Percentiles rank a stretch among this genome's conserved stretches.
Conservation (phyloP, 192 early-diverging fungal genomes). For the Entomortierella parvispora region DNA sequence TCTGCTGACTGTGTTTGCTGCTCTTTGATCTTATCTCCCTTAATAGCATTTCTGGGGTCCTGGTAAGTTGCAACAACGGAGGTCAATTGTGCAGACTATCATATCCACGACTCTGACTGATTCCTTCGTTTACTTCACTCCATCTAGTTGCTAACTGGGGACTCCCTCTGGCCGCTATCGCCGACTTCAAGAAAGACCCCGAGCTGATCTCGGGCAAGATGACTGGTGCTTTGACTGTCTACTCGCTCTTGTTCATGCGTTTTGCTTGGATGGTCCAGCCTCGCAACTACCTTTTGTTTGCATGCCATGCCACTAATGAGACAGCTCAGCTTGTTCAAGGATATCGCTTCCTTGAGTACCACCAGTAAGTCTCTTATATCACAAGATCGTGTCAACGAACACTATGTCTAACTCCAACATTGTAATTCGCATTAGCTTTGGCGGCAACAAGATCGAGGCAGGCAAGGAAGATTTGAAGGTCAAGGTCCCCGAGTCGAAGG, state of each 20-base stretch:
- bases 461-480: slow-evolving; percentile 27
- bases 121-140: background rate
- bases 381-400: background rate
- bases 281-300: slow-evolving; percentile 91
- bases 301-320: slow-evolving; percentile 94
- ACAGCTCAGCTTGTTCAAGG: slow-evolving; percentile 88
- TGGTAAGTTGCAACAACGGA: slow-evolving; percentile 30
- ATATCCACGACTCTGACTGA: background rate
- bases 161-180: slow-evolving; percentile 93
- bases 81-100: background rate
- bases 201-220: slow-evolving; percentile 95
- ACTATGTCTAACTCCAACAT: background rate
- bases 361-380: slow-evolving; percentile 61
- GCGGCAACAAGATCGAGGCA: slow-evolving; percentile 31
- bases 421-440: slow-evolving; percentile 34
- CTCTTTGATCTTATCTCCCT: background rate
- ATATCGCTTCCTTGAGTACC: slow-evolving; percentile 83
- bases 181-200: slow-evolving; percentile 89
- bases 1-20: background rate
- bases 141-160: slow-evolving; percentile 86
- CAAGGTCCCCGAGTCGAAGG: slow-evolving; percentile 6
- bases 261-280: slow-evolving; percentile 95
- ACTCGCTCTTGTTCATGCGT: slow-evolving; percentile 93
- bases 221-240: slow-evolving; percentile 89
- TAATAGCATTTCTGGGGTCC: slow-evolving; percentile 68